Evolutionary conservation across 495 filamentous ascomycete genomes (phyloP), one percentile per base, ranked within the genome.

Genomic region (Aspergillus cristatus): DNA sequence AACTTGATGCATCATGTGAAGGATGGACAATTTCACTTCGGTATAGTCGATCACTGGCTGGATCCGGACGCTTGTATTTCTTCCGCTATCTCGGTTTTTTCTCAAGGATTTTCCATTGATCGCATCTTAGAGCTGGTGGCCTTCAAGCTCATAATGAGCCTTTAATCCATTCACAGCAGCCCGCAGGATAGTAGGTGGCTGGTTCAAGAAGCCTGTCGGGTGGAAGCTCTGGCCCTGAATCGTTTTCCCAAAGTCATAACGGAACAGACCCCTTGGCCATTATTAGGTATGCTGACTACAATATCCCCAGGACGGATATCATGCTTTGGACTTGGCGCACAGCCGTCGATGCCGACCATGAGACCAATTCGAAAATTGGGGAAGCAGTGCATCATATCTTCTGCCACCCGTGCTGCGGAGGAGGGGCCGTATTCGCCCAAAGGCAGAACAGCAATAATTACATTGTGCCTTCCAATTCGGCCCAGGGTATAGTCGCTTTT

Each of bases 231-330:
- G 29, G 30, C 25, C 45, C 13, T 49, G 45, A 1, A 52, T 35
- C 12, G 43, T 20, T 18, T 55, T 55, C 1, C 65, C 63, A 32
- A 59, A 51, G 31, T 68, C 58, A 34, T 63, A 68, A 33, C 68
- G 60, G 6, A 68, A 34, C 0, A 70, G 58, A 14, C 64, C 62
- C 57, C 38, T 20, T 35, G 28, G 1, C 25, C 35, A 13, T 43
- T 42, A 7, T 11, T 15, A 28, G 55, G 57, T 3, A 47, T 42
- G 33, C 62, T 53, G 22, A 71, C 62, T 1, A 68, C 63, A 16
- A 66, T 42, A 45, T 66, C 62, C 11, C 64, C 65, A 5, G 65
- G 41, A 7, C 53, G 50, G 3, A 58, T 40, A 18, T 63, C 51
- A 34, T 54, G 42, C 7, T 43, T 43, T 5, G 22, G 24, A 29